Conservation (phyloP, 2,329 filamentous ascomycete genomes). For the Talaromyces rugulosus region DNA sequence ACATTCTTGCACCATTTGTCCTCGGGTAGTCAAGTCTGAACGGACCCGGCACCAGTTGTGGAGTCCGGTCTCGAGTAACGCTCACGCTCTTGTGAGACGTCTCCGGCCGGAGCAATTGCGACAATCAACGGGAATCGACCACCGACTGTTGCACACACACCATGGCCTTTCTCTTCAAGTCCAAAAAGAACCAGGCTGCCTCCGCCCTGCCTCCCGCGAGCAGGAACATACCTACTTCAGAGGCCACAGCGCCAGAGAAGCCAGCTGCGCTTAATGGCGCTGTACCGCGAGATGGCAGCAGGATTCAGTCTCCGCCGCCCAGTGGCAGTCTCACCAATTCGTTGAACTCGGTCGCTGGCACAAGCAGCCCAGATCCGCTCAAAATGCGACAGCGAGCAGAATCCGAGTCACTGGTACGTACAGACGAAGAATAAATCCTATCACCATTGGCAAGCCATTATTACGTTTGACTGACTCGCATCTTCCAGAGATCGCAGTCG, state of each 20-base stretch:
- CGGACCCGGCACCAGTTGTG: background rate
- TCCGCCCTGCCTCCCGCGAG: conserved; percentile 50
- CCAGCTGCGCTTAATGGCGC: conserved; percentile 47
- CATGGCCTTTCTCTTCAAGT: conserved; percentile 82
- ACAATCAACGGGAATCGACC: background rate
- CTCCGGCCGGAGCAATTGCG: background rate
- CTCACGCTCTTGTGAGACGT: background rate
- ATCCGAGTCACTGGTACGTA: conserved; percentile 52
- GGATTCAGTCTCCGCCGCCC: conserved; percentile 61
- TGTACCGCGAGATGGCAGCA: conserved; percentile 31
- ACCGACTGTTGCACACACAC: background rate
- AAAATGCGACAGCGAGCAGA: conserved; percentile 53
- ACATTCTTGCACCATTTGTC: background rate
- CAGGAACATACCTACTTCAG: conserved; percentile 54
- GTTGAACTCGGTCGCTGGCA: conserved; percentile 64
- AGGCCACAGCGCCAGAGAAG: conserved; percentile 42
- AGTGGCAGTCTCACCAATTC: conserved; percentile 66
- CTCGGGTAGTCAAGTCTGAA: background rate
- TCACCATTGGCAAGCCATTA: background rate
- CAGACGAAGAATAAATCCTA: background rate
- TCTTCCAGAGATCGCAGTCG: conserved; percentile 39
- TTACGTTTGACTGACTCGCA: background rate
- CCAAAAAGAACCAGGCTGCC: conserved; percentile 66
- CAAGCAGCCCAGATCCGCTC: conserved; percentile 62
- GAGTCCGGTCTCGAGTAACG: background rate